Conservation (phyloP, 164 flowering plant species). For the Berberis thunbergii region DNA sequence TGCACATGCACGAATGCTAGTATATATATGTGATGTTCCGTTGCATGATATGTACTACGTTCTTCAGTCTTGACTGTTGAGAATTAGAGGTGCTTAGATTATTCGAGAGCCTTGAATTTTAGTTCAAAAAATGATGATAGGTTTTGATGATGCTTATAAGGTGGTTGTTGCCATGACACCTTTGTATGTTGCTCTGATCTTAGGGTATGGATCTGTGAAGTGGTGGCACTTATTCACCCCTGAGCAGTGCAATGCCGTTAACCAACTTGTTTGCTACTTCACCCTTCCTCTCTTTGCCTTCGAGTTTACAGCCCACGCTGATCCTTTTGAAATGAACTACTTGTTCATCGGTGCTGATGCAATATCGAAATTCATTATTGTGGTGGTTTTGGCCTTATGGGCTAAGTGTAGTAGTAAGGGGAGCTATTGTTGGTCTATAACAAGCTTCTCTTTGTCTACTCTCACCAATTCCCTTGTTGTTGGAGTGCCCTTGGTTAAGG, state of each 20-base stretch:
- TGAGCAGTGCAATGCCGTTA: conserved; percentile 52
- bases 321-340: neutral
- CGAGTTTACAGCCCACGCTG: neutral
- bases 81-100: neutral
- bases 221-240: conserved; percentile 60
- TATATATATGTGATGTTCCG: neutral
- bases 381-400: conserved; percentile 5
- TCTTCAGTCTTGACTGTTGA: neutral
- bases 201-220: conserved; percentile 48
- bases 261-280: conserved; percentile 54
- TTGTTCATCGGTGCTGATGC: conserved; percentile 41
- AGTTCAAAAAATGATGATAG: conserved; percentile 25
- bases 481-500: neutral
- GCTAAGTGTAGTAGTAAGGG: conserved; percentile 2
- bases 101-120: neutral
- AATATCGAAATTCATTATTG: conserved; percentile 22
- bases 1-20: too few species aligned
- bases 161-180: conserved; percentile 46
- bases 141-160: conserved; percentile 36
- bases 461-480: conserved; percentile 1
- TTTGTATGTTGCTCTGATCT: conserved; percentile 36
- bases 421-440: conserved; percentile 42
- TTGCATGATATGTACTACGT: neutral
- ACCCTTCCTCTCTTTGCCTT: conserved; percentile 16
- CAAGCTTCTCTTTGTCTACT: conserved; percentile 28